Base-by-base conservation (phyloP, 148 eudicot species). In the Dianthus caryophyllus region DNA sequence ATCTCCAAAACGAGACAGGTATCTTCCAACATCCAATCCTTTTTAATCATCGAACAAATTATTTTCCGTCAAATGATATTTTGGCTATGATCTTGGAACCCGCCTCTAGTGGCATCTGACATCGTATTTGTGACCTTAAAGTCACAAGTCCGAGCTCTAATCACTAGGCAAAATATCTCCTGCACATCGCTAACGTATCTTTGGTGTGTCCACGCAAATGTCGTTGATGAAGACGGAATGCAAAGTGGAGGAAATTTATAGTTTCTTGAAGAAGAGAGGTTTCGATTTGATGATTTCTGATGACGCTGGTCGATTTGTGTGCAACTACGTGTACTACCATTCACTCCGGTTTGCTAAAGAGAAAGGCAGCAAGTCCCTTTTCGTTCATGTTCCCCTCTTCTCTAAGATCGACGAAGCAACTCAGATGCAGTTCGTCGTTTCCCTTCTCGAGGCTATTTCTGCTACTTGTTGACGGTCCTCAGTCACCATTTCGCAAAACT, bases 301-400 rank as follows among this genome's bases (percentile, higher is more conserved):
- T 25, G 89, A 89, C 46, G 92, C 96, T 9, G 96, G 96, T 29
- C 85, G 89, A 18, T 89, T 83, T 33, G 96, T 89, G 44, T 89
- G 96, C 81, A 89, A 89, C 65, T 89, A 84, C 10, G 88, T 87
- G 12, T 89, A 89, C 76, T 89, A 89, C 69, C 92, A 87, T 48
- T 89, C 96, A 55, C 87, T 89, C 61, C 84, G 80, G 2, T 89
- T 83, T 58, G 88, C 89, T 25, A 80, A 84, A 73, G 75, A 75
- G 51, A 83, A 60, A 25, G 92, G 91, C 41, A 83, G 77, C 63
- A 89, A 89, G 38, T 84, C 88, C 31, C 84, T 89, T 21, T 89
- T 89, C 68, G 92, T 89, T 30, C 96, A 89, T 53, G 86, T 87
- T 44, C 96, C 96, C 17, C 87, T 80, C 47, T 90, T 90, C 76